These are phyloP conservation scores for Wakefieldia striispora DNA, from an alignment of 768 basidiomycete genomes.

Conservation along the genomic window DNA sequence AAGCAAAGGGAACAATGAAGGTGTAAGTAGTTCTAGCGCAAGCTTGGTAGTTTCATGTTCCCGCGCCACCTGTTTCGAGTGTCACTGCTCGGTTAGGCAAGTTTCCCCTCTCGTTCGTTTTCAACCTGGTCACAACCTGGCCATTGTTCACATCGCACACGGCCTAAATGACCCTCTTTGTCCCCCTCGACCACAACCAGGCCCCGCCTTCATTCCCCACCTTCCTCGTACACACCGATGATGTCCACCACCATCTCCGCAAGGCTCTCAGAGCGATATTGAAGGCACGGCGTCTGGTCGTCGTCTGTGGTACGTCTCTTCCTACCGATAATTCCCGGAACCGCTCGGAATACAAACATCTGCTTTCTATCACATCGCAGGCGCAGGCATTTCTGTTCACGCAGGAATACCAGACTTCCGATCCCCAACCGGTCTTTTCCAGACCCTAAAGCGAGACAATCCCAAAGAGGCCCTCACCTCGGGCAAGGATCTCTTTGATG, in stretches of 20 bases:
- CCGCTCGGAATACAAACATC: slow-evolving; percentile 2
- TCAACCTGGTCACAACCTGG: slow-evolving; percentile 21
- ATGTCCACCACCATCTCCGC: slow-evolving; percentile 46
- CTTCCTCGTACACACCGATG: slow-evolving; percentile 50
- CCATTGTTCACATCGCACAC: slow-evolving; percentile 26
- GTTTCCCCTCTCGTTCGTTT: slow-evolving; percentile 17
- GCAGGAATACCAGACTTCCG: slow-evolving; percentile 92
- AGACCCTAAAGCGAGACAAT: slow-evolving; percentile 73
- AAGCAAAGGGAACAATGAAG: slow-evolving; percentile 16
- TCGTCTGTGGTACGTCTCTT: slow-evolving; percentile 70
- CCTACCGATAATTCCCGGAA: slow-evolving; percentile 12
- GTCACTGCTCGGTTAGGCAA: slow-evolving; percentile 14
- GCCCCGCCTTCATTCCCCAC: slow-evolving; percentile 50
- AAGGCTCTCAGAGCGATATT: slow-evolving; percentile 64
- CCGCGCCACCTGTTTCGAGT: slow-evolving; percentile 28
- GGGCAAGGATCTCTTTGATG: slow-evolving; percentile 88
- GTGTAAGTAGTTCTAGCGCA: slow-evolving; percentile 2
- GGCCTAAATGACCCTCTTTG: slow-evolving; percentile 58
- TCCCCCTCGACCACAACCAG: slow-evolving; percentile 53
- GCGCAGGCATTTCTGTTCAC: slow-evolving; percentile 85
- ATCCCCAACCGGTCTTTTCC: slow-evolving; percentile 77
- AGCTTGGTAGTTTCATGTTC: slow-evolving; percentile 18
- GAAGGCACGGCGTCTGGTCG: slow-evolving; percentile 81
- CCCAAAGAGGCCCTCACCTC: slow-evolving; percentile 67
- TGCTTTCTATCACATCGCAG: slow-evolving; percentile 35